phyloP scores from a whole-genome alignment of 495 filamentous ascomycete species.

The Penicillium steckii region DNA sequence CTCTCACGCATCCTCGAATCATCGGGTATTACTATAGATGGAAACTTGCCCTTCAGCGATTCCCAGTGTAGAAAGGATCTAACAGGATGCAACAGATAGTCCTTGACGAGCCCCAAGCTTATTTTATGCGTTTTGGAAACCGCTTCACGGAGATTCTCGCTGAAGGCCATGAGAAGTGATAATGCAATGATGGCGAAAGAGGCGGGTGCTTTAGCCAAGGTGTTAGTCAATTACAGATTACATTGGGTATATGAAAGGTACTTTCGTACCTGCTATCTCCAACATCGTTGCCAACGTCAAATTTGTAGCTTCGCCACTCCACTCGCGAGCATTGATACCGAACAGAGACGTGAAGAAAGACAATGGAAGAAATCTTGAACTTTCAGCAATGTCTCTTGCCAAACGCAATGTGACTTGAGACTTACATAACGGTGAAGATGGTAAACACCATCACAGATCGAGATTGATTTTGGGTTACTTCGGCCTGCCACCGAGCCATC shows the following conservation, averaged over 20 bases:
- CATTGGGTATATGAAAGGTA: not conserved
- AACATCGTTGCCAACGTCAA: conserved; percentile 33
- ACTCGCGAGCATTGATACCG: conserved; percentile 65
- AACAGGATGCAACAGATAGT: conserved; percentile 25
- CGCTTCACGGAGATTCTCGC: conserved; percentile 32
- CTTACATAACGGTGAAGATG: conserved; percentile 64
- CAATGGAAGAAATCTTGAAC: conserved; percentile 54
- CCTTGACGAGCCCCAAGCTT: conserved; percentile 20
- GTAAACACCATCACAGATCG: conserved; percentile 69
- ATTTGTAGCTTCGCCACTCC: conserved; percentile 46
- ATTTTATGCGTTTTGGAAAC: conserved; percentile 28
- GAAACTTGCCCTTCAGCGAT: conserved; percentile 9
- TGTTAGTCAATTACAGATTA: conserved; percentile 8
- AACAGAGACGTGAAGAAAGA: conserved; percentile 68
- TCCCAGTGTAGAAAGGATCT: conserved; percentile 13
- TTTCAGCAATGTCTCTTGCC: conserved; percentile 21
- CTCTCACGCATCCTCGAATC: conserved; percentile 23
- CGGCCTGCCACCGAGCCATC: conserved; percentile 60
- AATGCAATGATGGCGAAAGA: conserved; percentile 43
- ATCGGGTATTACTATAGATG: conserved; percentile 16
- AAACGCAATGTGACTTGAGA: conserved; percentile 16
- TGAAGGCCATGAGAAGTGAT: conserved; percentile 45
- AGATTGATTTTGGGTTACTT: conserved; percentile 62
- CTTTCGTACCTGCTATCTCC: conserved; percentile 30
- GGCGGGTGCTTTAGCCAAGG: conserved; percentile 24